Evolutionary conservation across 192 early-diverging fungal genomes (phyloP).

Genomic region (Backusella morwellensis): DNA sequence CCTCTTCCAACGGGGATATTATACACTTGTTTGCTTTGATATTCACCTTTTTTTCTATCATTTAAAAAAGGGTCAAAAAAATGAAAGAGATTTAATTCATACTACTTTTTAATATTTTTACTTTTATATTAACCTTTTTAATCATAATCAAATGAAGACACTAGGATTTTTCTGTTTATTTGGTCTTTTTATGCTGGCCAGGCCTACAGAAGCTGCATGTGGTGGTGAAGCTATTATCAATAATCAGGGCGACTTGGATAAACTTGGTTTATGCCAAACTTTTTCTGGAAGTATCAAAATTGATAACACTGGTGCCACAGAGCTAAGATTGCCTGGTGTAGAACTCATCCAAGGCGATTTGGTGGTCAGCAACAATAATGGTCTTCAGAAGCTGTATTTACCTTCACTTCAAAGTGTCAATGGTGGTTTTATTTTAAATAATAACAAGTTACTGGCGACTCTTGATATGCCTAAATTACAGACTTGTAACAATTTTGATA

Average conservation of each 20-base stretch:
- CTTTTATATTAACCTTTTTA: not conserved
- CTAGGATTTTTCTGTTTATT: not conserved
- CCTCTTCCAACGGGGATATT: not conserved
- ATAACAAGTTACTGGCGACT: slow-evolving; percentile 20
- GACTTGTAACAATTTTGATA: slow-evolving; percentile 8
- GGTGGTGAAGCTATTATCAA: slow-evolving; percentile 15
- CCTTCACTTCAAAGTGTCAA: slow-evolving; percentile 30
- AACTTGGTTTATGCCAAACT: slow-evolving; percentile 18
- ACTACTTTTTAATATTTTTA: not conserved
- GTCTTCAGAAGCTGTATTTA: slow-evolving; percentile 9
- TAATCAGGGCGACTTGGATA: slow-evolving; percentile 32
- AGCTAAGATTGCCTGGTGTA: slow-evolving; percentile 18
- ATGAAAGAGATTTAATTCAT: not conserved
- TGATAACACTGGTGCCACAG: slow-evolving; percentile 9
- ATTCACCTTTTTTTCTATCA: not conserved
- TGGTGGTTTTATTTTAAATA: slow-evolving; percentile 17
- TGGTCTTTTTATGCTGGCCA: not conserved
- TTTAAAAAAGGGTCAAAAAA: not conserved
- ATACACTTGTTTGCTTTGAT: not conserved
- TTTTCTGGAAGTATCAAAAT: slow-evolving; percentile 32
- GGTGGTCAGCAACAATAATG: slow-evolving; percentile 22
- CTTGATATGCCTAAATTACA: slow-evolving; percentile 16
- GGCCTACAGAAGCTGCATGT: slow-evolving; percentile 12
- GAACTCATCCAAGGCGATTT: slow-evolving; percentile 22
- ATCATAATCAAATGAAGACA: not conserved